A percentile compares a stretch with the other conserved stretches of the same genome.
Conservation (phyloP, 106 monocot species). For the Chionographis japonica region DNA sequence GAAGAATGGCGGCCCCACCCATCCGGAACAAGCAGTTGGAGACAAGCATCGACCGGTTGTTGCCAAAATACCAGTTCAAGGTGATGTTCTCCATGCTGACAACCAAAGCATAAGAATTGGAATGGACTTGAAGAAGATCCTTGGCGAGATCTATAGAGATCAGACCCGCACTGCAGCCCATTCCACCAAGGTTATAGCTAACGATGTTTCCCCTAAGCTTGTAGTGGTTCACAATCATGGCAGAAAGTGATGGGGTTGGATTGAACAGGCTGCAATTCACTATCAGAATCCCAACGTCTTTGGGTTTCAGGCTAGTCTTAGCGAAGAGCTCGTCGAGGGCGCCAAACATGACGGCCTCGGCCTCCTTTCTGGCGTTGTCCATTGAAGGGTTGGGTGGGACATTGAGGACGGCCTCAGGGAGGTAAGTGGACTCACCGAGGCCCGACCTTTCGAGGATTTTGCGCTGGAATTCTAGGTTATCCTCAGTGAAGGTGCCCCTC, state of each 20-base stretch:
- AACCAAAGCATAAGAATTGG: constrained; percentile 64
- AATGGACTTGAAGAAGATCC: constrained; percentile 50
- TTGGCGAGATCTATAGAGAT: constrained; percentile 65
- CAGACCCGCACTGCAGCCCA: constrained; percentile 82
- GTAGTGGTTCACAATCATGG: constrained; percentile 75
- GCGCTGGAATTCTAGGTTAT: constrained; percentile 59
- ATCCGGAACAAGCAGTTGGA: constrained; percentile 84
- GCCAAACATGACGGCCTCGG: constrained; percentile 66
- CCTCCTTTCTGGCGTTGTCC: constrained; percentile 61
- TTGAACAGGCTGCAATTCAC: constrained; percentile 73
- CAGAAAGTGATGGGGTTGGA: constrained; percentile 69
- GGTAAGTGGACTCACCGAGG: constrained; percentile 57
- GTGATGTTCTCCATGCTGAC: constrained; percentile 91
- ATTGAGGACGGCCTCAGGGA: constrained; percentile 47
- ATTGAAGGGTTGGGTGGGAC: constrained; percentile 54
- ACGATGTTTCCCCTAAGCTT: constrained; percentile 60
- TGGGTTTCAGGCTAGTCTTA: constrained; percentile 44
- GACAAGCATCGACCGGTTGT: constrained; percentile 68
- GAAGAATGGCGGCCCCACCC: constrained; percentile 71
- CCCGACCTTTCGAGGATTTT: constrained; percentile 78
- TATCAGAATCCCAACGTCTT: constrained; percentile 62
- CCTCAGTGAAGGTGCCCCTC: constrained; percentile 37
- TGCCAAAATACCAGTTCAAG: constrained; percentile 85
- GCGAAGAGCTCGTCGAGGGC: constrained; percentile 60
- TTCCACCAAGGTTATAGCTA: constrained; percentile 67